Base-by-base conservation (phyloP, 2,329 filamentous ascomycete genomes). In the Pseudogymnoascus sp. region DNA sequence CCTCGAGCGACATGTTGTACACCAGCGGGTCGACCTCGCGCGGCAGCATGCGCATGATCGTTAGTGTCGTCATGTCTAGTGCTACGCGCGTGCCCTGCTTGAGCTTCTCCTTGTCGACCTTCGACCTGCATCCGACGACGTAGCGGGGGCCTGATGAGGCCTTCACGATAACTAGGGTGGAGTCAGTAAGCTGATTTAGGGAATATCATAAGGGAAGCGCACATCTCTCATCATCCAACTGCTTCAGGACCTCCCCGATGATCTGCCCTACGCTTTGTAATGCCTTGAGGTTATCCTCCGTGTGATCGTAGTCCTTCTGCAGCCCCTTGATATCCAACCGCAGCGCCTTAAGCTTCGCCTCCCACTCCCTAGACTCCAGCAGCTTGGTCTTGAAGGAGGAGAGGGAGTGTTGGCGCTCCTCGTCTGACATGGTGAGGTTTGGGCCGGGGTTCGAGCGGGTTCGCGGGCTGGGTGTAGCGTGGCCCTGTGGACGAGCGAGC, bases 1-100 rank as follows among this genome's bases (percentile, higher is more conserved):
- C 94, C 76, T 99, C 94, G 70, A 99, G 78, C 18, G 94, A 99
- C 94, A 99, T 99, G 82, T 99, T 99, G 84, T 99, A 99, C 69
- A 99, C 94, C 68, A 99, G 82, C 18, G 94, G 94, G 73, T 99
- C 94, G 73, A 99, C 95, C 80, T 99, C 94, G 75, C 94, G 89
- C 64, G 94, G 95, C 55, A 99, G 83, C 94, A 99, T 99, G 72
- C 94, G 90, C 94, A 99, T 99, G 77, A 99, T 99, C 64, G 94
- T 99, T 69, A 99, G 88, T 18, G 94, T 99, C 60, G 94, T 99
- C 94, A 99, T 99, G 73, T 99, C 94, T 64, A 99, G 87, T 35
- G 94, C 93, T 61, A 99, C 94, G 72, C 94, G 90, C 29, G 93
- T 97, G 71, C 95, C 95, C 78, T 99, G 94, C 84, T 97, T 99